Conservation (phyloP, 257 asterid species). For the Prunella vulgaris region DNA sequence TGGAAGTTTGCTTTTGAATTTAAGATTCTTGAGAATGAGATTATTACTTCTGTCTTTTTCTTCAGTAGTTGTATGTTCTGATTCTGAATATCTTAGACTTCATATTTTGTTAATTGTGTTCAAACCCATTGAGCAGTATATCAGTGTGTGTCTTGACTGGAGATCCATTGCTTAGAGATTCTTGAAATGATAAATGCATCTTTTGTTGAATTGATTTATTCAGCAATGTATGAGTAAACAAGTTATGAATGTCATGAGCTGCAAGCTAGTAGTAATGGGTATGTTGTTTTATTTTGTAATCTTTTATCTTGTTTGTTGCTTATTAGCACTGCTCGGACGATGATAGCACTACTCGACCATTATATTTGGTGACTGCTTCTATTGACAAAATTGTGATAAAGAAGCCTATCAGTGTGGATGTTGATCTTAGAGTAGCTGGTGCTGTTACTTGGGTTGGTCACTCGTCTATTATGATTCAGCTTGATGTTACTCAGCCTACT, state of each 20-base stretch:
- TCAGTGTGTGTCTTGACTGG: background rate
- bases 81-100: background rate
- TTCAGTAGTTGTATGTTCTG: too few relatives aligned
- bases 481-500: slow-evolving; percentile 63
- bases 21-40: background rate
- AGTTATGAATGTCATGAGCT: background rate
- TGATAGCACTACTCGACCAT: slow-evolving; percentile 77
- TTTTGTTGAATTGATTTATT: background rate
- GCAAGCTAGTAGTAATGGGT: background rate
- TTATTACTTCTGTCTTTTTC: too few relatives aligned
- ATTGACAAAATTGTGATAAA: slow-evolving; percentile 85
- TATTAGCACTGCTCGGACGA: slow-evolving; percentile 72
- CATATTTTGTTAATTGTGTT: background rate
- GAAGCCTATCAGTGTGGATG: slow-evolving; percentile 74
- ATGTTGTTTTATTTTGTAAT: slow-evolving; percentile 7
- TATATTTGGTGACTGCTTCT: slow-evolving; percentile 83
- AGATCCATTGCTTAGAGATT: background rate
- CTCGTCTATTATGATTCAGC: slow-evolving; percentile 86
- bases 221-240: background rate
- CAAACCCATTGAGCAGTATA: background rate
- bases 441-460: slow-evolving; percentile 94
- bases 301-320: slow-evolving; percentile 16
- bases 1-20: background rate
- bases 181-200: background rate
- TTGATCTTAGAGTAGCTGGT: slow-evolving; percentile 70